Evolutionary conservation across 495 filamentous ascomycete species (phyloP).

Genomic region (Podospora pseudocomata): DNA sequence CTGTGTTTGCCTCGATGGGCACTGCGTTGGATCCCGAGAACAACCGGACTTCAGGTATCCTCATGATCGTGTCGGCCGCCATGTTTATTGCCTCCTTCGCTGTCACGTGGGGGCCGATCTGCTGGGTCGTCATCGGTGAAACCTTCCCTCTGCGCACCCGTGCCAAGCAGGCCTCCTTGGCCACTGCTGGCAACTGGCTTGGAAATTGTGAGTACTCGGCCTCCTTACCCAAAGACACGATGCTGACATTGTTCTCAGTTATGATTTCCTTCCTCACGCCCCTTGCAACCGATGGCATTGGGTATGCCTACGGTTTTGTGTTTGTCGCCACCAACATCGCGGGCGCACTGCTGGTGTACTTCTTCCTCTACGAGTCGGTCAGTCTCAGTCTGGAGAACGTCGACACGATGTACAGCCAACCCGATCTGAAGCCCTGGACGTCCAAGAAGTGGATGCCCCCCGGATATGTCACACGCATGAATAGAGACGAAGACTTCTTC

Average conservation of each 20-base stretch:
- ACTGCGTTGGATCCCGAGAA: conserved; percentile 45
- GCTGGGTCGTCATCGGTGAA: conserved; percentile 73
- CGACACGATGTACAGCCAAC: conserved; percentile 67
- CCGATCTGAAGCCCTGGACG: conserved; percentile 63
- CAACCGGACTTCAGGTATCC: conserved; percentile 52
- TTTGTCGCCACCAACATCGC: conserved; percentile 68
- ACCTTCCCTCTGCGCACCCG: conserved; percentile 72
- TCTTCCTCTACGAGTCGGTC: conserved; percentile 72
- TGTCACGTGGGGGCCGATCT: conserved; percentile 77
- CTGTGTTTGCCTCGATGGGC: conserved; percentile 65
- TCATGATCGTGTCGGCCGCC: conserved; percentile 74
- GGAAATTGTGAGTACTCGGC: conserved; percentile 56
- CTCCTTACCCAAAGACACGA: neutral
- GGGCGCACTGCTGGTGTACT: conserved; percentile 64
- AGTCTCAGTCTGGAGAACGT: conserved; percentile 68
- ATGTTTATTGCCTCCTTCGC: conserved; percentile 60
- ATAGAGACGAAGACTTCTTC: conserved; percentile 27
- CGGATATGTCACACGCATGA: conserved; percentile 32
- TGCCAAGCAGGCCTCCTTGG: conserved; percentile 64
- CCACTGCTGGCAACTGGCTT: conserved; percentile 75
- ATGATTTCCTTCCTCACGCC: conserved; percentile 82
- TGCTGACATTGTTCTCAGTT: conserved; percentile 33
- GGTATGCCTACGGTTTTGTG: conserved; percentile 75
- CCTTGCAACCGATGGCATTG: conserved; percentile 64
- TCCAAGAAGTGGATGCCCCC: conserved; percentile 57